These are phyloP conservation scores for Mycena latifolia DNA, from an alignment of 768 basidiomycete genomes.

Conservation along the genomic window DNA sequence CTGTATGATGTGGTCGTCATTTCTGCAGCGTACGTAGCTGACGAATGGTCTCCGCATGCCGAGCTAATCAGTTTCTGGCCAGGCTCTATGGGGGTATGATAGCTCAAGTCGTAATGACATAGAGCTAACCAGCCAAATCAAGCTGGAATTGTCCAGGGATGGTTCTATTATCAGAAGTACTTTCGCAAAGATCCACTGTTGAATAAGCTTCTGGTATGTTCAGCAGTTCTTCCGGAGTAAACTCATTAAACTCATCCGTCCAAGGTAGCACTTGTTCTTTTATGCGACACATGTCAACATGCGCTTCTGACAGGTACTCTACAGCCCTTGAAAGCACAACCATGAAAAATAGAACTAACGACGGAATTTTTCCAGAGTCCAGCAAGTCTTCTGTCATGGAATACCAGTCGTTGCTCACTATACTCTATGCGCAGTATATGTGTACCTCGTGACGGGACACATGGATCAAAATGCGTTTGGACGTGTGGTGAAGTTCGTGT, in stretches of 20 bases:
- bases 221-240: background rate
- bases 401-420: background rate
- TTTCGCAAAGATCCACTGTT: background rate
- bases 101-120: background rate
- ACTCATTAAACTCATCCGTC: background rate
- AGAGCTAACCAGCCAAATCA: background rate
- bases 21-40: background rate
- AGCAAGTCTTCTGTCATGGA: background rate
- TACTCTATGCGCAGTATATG: background rate
- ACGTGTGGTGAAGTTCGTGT: background rate
- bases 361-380: background rate
- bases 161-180: background rate
- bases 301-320: background rate
- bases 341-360: background rate
- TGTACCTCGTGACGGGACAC: background rate
- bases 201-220: background rate
- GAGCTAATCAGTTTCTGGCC: background rate
- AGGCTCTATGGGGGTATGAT: background rate
- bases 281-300: background rate
- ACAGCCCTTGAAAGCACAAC: background rate
- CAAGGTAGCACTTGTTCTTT: background rate
- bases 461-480: background rate
- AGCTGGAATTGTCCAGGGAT: background rate
- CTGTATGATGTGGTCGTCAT: background rate
- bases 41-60: background rate